phyloP scores from a whole-genome alignment of 805 yeast genomes.

The Candida manassasensis region DNA sequence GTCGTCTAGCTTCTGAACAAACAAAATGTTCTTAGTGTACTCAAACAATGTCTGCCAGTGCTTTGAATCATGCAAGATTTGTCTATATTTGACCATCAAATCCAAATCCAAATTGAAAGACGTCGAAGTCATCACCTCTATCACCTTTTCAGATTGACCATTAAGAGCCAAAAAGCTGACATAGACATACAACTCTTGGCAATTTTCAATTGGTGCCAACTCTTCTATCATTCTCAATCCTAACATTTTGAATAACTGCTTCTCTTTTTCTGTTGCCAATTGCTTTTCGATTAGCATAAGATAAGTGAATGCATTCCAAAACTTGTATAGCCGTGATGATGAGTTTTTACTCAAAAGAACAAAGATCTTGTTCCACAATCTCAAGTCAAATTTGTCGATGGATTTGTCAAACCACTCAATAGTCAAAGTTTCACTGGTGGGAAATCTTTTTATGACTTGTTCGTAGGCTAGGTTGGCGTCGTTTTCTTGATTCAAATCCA shows the following conservation, averaged over 20 bases:
- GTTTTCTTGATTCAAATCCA: constrained; percentile 23
- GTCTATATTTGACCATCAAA: constrained; percentile 50
- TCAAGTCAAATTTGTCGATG: constrained; percentile 42
- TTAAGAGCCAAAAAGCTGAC: constrained; percentile 43
- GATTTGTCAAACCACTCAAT: constrained; percentile 56
- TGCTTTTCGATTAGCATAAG: constrained; percentile 33
- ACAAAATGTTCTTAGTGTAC: constrained; percentile 38
- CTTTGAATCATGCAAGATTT: constrained; percentile 38
- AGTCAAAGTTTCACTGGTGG: constrained; percentile 37
- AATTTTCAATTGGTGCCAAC: constrained; percentile 46
- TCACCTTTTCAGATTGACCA: constrained; percentile 29
- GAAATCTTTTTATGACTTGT: constrained; percentile 53
- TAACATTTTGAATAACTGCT: constrained; percentile 50
- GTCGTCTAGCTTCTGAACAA: constrained; percentile 58
- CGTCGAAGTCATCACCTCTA: constrained; percentile 9
- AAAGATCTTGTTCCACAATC: constrained; percentile 50
- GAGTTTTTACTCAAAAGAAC: constrained; percentile 35
- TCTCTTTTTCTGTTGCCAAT: constrained; percentile 34
- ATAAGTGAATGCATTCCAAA: constrained; percentile 57
- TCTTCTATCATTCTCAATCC: constrained; percentile 54
- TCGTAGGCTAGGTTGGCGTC: constrained; percentile 52
- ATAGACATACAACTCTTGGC: constrained; percentile 65
- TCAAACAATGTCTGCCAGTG: constrained; percentile 42
- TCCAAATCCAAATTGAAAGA: constrained; percentile 52
- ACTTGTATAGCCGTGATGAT: constrained; percentile 27